Percentiles rank a stretch among this genome's conserved stretches.
Conservation (phyloP, 176 grass and related monocot species). For the Carex pumila region DNA sequence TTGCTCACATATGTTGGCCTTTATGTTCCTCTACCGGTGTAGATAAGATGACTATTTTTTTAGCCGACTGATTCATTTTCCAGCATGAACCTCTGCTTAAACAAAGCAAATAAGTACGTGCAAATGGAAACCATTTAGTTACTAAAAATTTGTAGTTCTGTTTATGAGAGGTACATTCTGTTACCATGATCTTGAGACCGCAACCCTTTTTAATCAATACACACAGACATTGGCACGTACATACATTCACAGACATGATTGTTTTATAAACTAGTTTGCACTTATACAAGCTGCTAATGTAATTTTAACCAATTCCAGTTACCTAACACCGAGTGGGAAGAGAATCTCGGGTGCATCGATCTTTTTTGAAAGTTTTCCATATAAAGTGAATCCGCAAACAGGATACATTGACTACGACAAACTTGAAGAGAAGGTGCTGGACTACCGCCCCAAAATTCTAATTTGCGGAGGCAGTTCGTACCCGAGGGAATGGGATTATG, state of each 20-base stretch:
- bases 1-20: not conserved
- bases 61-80: not conserved
- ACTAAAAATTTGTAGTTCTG: not conserved
- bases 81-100: not conserved
- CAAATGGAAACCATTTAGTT: not conserved
- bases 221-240: not conserved
- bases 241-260: not conserved
- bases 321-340: constrained; percentile 41
- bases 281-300: not conserved
- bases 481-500: constrained; percentile 68
- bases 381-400: constrained; percentile 48
- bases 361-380: constrained; percentile 54
- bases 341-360: constrained; percentile 65
- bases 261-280: not conserved
- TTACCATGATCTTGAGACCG: not conserved
- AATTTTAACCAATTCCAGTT: not conserved
- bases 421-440: constrained; percentile 48
- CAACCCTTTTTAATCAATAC: not conserved
- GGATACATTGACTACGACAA: constrained; percentile 62
- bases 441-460: constrained; percentile 52
- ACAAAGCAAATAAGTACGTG: not conserved
- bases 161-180: not conserved
- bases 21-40: not conserved
- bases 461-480: constrained; percentile 56
- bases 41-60: not conserved